These are phyloP conservation scores for Endogone sp. DNA, from an alignment of 192 early-diverging fungal species.

Conservation along the genomic window DNA sequence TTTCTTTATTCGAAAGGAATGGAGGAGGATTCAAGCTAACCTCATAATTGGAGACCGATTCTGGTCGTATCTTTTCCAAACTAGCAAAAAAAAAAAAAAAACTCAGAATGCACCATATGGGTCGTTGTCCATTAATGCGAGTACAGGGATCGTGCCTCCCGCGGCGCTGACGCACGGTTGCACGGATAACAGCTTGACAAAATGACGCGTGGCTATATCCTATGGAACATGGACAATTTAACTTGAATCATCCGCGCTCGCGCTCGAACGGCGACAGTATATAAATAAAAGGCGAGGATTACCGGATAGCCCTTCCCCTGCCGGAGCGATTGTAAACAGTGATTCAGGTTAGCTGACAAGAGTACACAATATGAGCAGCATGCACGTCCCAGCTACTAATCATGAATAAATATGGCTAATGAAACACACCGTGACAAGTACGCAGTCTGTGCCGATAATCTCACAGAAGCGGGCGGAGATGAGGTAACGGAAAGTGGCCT, in stretches of 20 bases:
- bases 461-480: constrained; percentile 8
- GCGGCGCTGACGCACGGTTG: neutral
- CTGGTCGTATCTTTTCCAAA: too few relatives aligned
- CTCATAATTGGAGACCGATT: too few relatives aligned
- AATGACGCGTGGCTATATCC: constrained; percentile 19
- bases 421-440: constrained; percentile 12
- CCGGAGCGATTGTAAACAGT: neutral
- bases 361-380: too few relatives aligned
- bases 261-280: too few relatives aligned
- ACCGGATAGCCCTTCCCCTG: constrained; percentile 23
- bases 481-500: constrained; percentile 23
- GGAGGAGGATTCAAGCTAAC: too few relatives aligned
- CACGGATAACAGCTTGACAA: constrained; percentile 5
- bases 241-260: too few relatives aligned
- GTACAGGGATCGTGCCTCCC: constrained; percentile 2
- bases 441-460: constrained; percentile 2
- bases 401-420: too few relatives aligned
- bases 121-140: constrained; percentile 18
- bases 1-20: too few relatives aligned
- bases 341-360: too few relatives aligned
- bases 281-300: neutral
- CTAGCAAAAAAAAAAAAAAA: too few relatives aligned
- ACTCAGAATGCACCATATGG: constrained; percentile 16
- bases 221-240: too few relatives aligned
- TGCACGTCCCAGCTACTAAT: neutral